phyloP scores from a whole-genome alignment of 2,329 filamentous ascomycete species.

The Stemphylium lycopersici region DNA sequence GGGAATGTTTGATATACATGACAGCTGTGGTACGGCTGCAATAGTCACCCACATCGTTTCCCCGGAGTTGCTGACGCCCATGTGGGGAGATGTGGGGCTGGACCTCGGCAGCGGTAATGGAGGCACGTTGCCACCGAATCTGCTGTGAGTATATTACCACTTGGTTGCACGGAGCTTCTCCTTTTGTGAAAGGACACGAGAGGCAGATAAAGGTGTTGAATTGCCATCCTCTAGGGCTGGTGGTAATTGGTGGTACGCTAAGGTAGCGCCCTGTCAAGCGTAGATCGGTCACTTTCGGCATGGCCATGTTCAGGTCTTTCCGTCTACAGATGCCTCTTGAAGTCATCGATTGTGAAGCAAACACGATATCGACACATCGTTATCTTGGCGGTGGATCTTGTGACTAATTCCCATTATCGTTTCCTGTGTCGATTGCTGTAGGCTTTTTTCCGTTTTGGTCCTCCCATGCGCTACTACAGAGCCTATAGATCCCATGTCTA shows the following conservation, averaged over 20 bases:
- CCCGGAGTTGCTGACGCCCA: neutral
- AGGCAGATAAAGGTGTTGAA: neutral
- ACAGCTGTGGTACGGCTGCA: too few species aligned
- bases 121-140: neutral
- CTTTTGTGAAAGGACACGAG: neutral
- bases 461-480: too few species aligned
- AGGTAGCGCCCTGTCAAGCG: neutral
- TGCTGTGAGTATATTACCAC: neutral
- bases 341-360: too few species aligned
- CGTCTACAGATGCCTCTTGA: too few species aligned
- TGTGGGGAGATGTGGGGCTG: constrained; percentile 17
- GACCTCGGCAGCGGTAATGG: constrained; percentile 7
- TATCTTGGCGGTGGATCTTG: too few species aligned
- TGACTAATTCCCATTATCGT: too few species aligned
- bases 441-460: too few species aligned
- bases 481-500: too few species aligned
- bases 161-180: neutral
- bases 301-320: neutral
- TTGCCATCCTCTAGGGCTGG: neutral
- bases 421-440: too few species aligned
- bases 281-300: neutral
- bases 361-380: too few species aligned
- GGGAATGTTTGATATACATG: neutral
- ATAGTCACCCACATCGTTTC: neutral
- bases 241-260: neutral